Evolutionary conservation across 163 green algal genomes (phyloP).

Genomic region (Chloromonas sp.): DNA sequence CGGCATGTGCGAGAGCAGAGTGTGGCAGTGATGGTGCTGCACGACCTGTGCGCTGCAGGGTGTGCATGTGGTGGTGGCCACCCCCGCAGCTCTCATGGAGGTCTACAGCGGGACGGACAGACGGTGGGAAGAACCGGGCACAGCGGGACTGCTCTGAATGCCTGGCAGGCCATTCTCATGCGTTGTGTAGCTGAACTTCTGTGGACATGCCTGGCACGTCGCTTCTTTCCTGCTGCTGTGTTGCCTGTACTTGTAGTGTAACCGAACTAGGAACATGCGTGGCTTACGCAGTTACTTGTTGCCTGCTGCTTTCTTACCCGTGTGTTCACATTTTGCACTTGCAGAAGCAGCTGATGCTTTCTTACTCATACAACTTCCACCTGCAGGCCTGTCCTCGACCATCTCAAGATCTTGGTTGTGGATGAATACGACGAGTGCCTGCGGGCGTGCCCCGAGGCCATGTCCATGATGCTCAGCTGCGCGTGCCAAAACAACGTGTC

Average conservation of each 20-base stretch:
- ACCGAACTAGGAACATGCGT: not conserved
- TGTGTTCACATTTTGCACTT: not conserved
- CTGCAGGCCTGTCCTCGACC: conserved; percentile 18
- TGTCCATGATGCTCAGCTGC: conserved; percentile 42
- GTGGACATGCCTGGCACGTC: no score
- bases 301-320: not conserved
- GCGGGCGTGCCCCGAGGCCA: conserved; percentile 37
- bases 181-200: no score
- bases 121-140: not conserved
- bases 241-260: no score
- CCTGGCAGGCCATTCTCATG: no score
- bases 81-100: conserved; percentile 50
- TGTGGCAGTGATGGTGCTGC: not conserved
- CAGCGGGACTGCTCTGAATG: no score
- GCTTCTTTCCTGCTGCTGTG: not conserved
- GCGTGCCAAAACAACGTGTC: conserved; percentile 8
- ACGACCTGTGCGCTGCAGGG: conserved; percentile 32
- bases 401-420: conserved; percentile 52
- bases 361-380: not conserved
- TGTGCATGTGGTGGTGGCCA: conserved; percentile 71
- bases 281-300: not conserved
- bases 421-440: conserved; percentile 79
- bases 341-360: not conserved
- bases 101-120: conserved; percentile 9
- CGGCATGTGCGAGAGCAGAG: not conserved